Percentiles rank a stretch among this genome's conserved stretches.
Conservation (phyloP, 2,329 filamentous ascomycete genomes). For the Penicillium sp. region DNA sequence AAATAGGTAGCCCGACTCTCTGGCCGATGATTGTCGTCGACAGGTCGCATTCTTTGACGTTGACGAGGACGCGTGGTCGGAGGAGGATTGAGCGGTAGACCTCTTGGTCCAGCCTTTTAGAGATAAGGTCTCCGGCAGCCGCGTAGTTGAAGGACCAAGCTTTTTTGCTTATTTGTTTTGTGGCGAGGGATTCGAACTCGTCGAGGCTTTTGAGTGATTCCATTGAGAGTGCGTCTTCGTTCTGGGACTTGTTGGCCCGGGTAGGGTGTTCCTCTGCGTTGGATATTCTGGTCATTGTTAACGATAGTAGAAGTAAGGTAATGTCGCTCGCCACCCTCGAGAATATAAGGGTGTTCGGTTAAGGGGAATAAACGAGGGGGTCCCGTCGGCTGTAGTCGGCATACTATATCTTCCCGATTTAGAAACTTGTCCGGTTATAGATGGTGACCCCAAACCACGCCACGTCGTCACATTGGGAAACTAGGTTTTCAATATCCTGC, state of each 20-base stretch:
- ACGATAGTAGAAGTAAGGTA: neutral
- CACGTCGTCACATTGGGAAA: neutral
- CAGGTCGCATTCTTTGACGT: neutral
- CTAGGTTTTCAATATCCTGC: neutral
- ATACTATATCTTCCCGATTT: neutral
- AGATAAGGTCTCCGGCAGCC: neutral
- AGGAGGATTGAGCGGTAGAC: neutral
- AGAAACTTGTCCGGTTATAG: neutral
- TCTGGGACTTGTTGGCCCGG: neutral
- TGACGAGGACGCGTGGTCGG: neutral
- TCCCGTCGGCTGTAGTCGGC: neutral
- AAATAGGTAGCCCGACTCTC: neutral
- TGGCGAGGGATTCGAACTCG: neutral
- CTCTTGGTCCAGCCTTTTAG: neutral
- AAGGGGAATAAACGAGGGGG: neutral
- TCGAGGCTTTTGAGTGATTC: neutral
- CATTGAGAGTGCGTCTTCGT: neutral
- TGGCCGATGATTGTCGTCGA: neutral
- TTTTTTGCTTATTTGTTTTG: neutral
- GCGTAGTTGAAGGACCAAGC: neutral
- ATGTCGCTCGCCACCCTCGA: neutral
- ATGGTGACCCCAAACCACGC: neutral
- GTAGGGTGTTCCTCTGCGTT: neutral
- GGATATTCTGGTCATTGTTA: neutral
- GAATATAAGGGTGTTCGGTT: neutral